phyloP scores from a whole-genome alignment of 345 rosid species.

The Hibiscus syriacus region DNA sequence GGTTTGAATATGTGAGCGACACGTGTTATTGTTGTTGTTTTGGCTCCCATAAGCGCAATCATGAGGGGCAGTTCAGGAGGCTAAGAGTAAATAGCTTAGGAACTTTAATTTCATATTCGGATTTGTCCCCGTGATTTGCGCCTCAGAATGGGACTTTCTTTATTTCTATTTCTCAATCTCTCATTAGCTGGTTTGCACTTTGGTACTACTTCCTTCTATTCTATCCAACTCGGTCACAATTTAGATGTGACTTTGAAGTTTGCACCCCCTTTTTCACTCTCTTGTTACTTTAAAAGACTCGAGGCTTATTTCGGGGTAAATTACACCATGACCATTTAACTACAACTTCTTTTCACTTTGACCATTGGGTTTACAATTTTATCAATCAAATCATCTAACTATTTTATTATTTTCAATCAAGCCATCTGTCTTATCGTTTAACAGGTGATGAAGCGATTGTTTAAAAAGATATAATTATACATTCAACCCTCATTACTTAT shows the following conservation, averaged over 20 bases:
- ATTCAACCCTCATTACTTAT: no score
- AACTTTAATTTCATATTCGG: neutral
- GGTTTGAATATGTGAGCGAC: no score
- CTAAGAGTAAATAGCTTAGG: neutral
- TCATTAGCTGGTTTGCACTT: conserved; percentile 37
- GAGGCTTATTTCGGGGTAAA: no score
- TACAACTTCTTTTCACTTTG: no score
- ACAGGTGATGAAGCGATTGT: no score
- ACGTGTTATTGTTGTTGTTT: neutral
- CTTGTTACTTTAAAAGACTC: neutral
- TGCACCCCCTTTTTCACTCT: neutral
- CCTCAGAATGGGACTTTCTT: conserved; percentile 16
- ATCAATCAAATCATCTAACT: no score
- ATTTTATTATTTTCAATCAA: no score
- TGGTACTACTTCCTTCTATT: neutral
- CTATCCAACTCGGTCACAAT: conserved; percentile 1
- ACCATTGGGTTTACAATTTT: no score
- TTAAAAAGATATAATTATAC: no score
- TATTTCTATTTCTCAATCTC: neutral
- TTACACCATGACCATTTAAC: no score
- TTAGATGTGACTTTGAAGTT: conserved; percentile 6
- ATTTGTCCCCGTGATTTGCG: conserved; percentile 34
- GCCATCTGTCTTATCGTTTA: no score
- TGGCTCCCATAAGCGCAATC: conserved; percentile 7
- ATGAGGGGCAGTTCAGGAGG: conserved; percentile 4